These are phyloP conservation scores for Cadophora gregata DNA, from an alignment of 2,329 filamentous ascomycete species.

Conservation along the genomic window DNA sequence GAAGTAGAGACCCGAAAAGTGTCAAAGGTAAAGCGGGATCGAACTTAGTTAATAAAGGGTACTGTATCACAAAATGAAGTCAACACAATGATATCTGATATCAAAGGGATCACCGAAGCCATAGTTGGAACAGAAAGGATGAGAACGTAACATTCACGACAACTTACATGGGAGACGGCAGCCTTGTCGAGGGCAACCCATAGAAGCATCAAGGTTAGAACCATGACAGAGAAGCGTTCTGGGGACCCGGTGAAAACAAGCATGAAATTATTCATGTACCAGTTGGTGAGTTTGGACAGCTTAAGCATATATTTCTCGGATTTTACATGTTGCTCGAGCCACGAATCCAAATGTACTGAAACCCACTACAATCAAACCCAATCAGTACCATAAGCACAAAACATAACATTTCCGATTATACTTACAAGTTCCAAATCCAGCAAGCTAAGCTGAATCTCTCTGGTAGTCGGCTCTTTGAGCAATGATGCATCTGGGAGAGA, in stretches of 20 bases:
- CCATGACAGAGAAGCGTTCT: slow-evolving; percentile 57
- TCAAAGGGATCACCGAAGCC: background rate
- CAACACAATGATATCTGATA: background rate
- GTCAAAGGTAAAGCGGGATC: slow-evolving; percentile 49
- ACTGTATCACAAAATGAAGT: background rate
- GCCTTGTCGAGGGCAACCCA: slow-evolving; percentile 63
- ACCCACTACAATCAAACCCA: slow-evolving; percentile 1
- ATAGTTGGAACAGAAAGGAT: background rate
- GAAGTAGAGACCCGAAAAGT: slow-evolving; percentile 52
- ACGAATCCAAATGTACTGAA: slow-evolving; percentile 18
- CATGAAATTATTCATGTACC: slow-evolving; percentile 45
- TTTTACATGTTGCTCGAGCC: slow-evolving; percentile 15
- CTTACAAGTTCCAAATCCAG: slow-evolving; percentile 22
- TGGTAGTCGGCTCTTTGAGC: background rate
- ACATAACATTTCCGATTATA: background rate
- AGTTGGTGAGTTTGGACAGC: slow-evolving; percentile 14
- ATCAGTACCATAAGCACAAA: background rate
- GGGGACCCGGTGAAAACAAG: slow-evolving; percentile 50
- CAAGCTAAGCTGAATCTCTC: slow-evolving; percentile 14
- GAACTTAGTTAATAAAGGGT: slow-evolving; percentile 54
- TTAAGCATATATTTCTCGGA: background rate
- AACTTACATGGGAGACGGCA: slow-evolving; percentile 42
- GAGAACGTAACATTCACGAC: background rate
- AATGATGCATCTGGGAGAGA: slow-evolving; percentile 17
- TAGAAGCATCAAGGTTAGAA: slow-evolving; percentile 61